Evolutionary conservation across 495 filamentous ascomycete species (phyloP).

Genomic region (Oleoguttula mirabilis): DNA sequence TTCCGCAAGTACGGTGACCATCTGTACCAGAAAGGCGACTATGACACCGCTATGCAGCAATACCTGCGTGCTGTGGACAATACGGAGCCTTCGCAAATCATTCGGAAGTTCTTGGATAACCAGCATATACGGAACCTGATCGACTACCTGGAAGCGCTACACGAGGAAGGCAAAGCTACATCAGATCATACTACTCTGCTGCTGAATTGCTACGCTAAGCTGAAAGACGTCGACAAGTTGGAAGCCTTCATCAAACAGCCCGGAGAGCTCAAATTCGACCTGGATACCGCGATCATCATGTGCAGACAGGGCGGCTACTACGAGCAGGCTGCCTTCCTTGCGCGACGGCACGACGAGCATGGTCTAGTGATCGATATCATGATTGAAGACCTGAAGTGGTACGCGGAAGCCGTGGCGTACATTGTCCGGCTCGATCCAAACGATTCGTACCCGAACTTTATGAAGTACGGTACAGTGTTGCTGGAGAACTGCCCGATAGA

Average conservation of each 20-base stretch:
- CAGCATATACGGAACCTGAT: slow-evolving; percentile 95
- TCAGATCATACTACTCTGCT: slow-evolving; percentile 93
- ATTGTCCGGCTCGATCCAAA: slow-evolving; percentile 74
- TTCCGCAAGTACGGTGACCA: slow-evolving; percentile 90
- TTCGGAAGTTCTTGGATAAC: slow-evolving; percentile 90
- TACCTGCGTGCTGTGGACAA: slow-evolving; percentile 93
- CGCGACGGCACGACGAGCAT: slow-evolving; percentile 86
- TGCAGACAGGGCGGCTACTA: slow-evolving; percentile 96
- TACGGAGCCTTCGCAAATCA: slow-evolving; percentile 87
- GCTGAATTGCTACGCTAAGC: slow-evolving; percentile 92
- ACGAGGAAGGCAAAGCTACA: slow-evolving; percentile 85
- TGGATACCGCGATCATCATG: slow-evolving; percentile 96
- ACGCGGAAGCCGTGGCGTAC: slow-evolving; percentile 77
- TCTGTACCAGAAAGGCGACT: slow-evolving; percentile 88
- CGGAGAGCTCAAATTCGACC: slow-evolving; percentile 88
- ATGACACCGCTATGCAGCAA: slow-evolving; percentile 95
- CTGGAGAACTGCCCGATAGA: slow-evolving; percentile 69
- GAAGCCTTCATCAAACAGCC: slow-evolving; percentile 94
- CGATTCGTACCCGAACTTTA: slow-evolving; percentile 75
- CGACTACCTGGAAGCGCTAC: slow-evolving; percentile 91
- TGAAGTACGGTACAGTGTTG: slow-evolving; percentile 88
- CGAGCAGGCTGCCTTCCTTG: slow-evolving; percentile 90
- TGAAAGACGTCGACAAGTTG: slow-evolving; percentile 90
- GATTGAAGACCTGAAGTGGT: slow-evolving; percentile 86
- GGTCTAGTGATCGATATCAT: slow-evolving; percentile 89